phyloP scores from a whole-genome alignment of 495 filamentous ascomycete species.

The Penicillium desertorum region DNA sequence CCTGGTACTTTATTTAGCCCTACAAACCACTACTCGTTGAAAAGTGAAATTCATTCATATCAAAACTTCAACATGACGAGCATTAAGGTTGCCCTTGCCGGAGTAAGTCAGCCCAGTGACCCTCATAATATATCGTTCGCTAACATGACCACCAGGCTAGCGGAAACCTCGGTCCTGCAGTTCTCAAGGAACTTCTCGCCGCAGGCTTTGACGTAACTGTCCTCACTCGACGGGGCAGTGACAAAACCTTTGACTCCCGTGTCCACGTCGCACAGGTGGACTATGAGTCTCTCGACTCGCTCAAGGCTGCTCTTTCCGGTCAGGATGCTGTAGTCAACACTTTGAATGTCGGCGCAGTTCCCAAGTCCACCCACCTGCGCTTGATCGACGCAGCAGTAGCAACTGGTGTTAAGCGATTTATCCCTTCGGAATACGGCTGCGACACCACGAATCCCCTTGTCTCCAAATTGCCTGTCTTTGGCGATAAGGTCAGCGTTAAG shows the following conservation, averaged over 20 bases:
- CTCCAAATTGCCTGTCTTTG: conserved; percentile 41
- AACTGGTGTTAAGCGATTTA: conserved; percentile 59
- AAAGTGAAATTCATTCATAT: conserved; percentile 7
- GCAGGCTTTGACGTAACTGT: conserved; percentile 59
- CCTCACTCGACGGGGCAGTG: conserved; percentile 50
- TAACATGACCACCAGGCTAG: conserved; percentile 41
- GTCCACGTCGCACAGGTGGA: conserved; percentile 51
- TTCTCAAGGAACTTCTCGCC: conserved; percentile 54
- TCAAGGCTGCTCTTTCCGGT: conserved; percentile 41
- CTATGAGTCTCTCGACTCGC: conserved; percentile 52
- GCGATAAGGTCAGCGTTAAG: conserved; percentile 48
- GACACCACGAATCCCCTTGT: conserved; percentile 44
- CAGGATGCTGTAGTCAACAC: conserved; percentile 37
- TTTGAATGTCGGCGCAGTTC: conserved; percentile 37
- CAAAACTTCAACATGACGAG: background rate
- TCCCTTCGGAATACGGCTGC: conserved; percentile 64
- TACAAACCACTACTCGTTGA: background rate
- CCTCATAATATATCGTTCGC: background rate
- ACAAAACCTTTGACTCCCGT: conserved; percentile 37
- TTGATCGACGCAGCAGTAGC: conserved; percentile 61
- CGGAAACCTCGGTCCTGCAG: conserved; percentile 58
- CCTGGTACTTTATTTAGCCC: background rate
- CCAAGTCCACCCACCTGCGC: conserved; percentile 35
- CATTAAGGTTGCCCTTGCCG: conserved; percentile 7
- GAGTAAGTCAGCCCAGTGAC: background rate